phyloP scores from a whole-genome alignment of 176 grass and related monocot species.

The Oryza brachyantha region DNA sequence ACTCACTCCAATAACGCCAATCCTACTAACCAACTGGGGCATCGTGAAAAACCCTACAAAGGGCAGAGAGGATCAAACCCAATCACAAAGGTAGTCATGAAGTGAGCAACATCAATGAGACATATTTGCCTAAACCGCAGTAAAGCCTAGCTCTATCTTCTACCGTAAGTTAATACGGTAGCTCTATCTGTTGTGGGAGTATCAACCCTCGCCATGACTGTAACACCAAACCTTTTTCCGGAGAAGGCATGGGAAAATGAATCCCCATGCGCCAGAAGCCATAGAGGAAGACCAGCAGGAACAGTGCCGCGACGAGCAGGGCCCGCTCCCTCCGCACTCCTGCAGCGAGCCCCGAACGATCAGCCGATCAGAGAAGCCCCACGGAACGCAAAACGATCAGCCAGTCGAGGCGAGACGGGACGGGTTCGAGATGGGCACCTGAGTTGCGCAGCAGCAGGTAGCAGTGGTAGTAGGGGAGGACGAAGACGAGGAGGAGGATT shows the following conservation, averaged over 20 bases:
- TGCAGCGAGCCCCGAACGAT: constrained; percentile 20
- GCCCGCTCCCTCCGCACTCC: constrained; percentile 81
- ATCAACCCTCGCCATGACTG: background rate
- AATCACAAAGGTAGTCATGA: background rate
- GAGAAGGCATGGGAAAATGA: constrained; percentile 99
- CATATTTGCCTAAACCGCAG: background rate
- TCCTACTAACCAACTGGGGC: constrained; percentile 89
- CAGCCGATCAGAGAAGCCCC: constrained; percentile 7
- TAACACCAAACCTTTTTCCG: constrained; percentile 68
- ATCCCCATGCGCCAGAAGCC: constrained; percentile 98
- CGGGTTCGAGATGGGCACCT: constrained; percentile 30
- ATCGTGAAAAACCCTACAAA: constrained; percentile 86
- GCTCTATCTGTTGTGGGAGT: background rate
- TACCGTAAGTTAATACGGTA: no score
- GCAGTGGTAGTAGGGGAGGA: constrained; percentile 96
- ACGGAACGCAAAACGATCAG: background rate
- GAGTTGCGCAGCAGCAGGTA: constrained; percentile 89
- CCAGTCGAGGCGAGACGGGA: background rate
- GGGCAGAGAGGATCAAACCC: constrained; percentile 7
- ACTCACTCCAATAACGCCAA: constrained; percentile 82
- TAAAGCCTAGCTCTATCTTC: no score
- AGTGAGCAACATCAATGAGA: background rate
- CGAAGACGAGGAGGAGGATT: constrained; percentile 86
- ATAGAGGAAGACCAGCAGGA: constrained; percentile 84
- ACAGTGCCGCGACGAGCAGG: constrained; percentile 55